These are phyloP conservation scores for Cornus suecica DNA, from an alignment of 148 eudicot genomes.

Conservation along the genomic window DNA sequence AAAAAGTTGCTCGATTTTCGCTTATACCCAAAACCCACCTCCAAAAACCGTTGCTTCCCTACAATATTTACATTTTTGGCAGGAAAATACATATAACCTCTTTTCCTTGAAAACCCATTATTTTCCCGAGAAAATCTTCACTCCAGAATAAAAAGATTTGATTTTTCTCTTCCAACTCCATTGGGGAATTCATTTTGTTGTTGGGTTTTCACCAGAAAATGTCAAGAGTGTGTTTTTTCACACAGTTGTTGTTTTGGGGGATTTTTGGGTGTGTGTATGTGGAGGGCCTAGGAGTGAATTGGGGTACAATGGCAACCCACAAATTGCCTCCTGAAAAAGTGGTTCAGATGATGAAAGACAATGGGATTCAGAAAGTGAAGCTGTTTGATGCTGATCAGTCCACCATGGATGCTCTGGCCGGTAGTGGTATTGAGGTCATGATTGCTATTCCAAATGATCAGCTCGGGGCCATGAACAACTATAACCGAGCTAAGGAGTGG, in stretches of 20 bases:
- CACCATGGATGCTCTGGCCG: slow-evolving; percentile 61
- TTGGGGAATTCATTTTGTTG: background rate
- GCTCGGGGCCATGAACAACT: slow-evolving; percentile 52
- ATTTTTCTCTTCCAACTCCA: background rate
- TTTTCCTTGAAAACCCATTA: slow-evolving; percentile 9
- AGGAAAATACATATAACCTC: background rate
- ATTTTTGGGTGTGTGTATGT: slow-evolving; percentile 10
- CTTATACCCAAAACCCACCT: background rate
- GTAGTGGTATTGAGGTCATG: slow-evolving; percentile 76
- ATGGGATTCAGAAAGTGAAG: slow-evolving; percentile 78
- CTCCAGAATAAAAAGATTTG: background rate
- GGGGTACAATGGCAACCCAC: slow-evolving; percentile 82
- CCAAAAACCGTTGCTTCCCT: slow-evolving; percentile 1
- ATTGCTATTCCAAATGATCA: slow-evolving; percentile 78
- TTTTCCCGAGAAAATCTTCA: background rate
- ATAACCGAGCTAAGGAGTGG: slow-evolving; percentile 59
- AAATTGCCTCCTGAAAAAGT: slow-evolving; percentile 50
- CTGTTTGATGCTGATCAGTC: slow-evolving; percentile 67
- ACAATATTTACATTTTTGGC: background rate
- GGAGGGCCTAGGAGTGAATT: slow-evolving; percentile 77
- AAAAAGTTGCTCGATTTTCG: background rate
- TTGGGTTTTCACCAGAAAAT: background rate
- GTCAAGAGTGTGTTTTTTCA: background rate
- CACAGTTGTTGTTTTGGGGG: background rate
- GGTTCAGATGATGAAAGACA: slow-evolving; percentile 69